phyloP scores from a whole-genome alignment of 805 yeast genomes.

The Sugiyamaella marilandica region DNA sequence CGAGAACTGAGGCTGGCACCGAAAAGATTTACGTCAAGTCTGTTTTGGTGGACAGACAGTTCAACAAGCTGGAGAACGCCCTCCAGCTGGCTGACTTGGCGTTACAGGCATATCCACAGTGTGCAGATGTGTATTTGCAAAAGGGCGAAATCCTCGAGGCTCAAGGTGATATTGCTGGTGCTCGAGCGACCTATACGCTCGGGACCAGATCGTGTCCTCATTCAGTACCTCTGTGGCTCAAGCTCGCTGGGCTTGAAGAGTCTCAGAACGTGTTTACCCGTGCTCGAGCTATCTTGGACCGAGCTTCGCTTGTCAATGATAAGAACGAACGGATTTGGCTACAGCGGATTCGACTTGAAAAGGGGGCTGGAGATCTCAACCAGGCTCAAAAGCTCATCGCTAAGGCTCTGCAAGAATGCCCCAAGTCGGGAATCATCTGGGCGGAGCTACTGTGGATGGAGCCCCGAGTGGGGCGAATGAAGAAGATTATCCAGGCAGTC shows the following conservation, averaged over 20 bases:
- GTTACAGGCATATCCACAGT: slow-evolving; percentile 43
- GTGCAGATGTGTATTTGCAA: slow-evolving; percentile 55
- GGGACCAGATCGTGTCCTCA: slow-evolving; percentile 50
- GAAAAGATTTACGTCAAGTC: slow-evolving; percentile 60
- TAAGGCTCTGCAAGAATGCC: slow-evolving; percentile 55
- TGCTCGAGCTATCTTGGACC: slow-evolving; percentile 70
- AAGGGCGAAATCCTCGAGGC: slow-evolving; percentile 50
- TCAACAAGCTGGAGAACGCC: slow-evolving; percentile 36
- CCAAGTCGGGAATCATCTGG: slow-evolving; percentile 63
- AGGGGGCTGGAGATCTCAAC: slow-evolving; percentile 40
- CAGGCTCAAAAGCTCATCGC: slow-evolving; percentile 54
- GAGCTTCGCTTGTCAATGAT: slow-evolving; percentile 53
- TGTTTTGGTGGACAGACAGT: slow-evolving; percentile 46
- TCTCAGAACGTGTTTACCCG: slow-evolving; percentile 41
- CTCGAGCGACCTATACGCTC: slow-evolving; percentile 43
- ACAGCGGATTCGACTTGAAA: slow-evolving; percentile 57
- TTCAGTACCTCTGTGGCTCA: slow-evolving; percentile 49
- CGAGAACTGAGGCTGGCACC: slow-evolving; percentile 37
- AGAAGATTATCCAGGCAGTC: slow-evolving; percentile 67
- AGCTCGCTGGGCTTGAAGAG: slow-evolving; percentile 47
- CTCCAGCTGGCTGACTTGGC: slow-evolving; percentile 43
- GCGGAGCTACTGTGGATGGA: slow-evolving; percentile 45
- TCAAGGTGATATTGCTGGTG: slow-evolving; percentile 32
- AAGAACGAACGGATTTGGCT: slow-evolving; percentile 51
- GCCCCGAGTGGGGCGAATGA: slow-evolving; percentile 46